phyloP scores from a whole-genome alignment of 768 basidiomycete genomes.

The Tulasnella sp. region DNA sequence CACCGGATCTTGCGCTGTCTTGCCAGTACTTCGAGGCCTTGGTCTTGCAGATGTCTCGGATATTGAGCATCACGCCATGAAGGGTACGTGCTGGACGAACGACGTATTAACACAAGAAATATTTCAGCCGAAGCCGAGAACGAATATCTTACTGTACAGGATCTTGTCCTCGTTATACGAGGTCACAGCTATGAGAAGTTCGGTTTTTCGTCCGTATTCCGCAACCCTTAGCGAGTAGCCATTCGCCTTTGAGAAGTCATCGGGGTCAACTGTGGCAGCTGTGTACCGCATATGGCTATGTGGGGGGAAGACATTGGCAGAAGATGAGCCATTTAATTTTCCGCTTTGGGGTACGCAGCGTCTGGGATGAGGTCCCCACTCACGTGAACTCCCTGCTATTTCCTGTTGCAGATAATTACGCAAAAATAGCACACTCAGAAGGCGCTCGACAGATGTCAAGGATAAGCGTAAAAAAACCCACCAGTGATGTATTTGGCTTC shows the following conservation, averaged over 20 bases:
- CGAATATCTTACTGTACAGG: constrained; percentile 58
- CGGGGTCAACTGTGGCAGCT: constrained; percentile 88
- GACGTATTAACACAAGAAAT: constrained; percentile 43
- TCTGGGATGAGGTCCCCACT: constrained; percentile 42
- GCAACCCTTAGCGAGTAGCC: constrained; percentile 87
- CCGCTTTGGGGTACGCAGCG: constrained; percentile 24
- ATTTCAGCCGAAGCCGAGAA: constrained; percentile 15
- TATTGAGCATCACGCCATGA: constrained; percentile 96
- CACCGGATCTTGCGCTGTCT: constrained; percentile 77
- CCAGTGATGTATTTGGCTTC: constrained; percentile 73
- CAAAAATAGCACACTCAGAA: neutral
- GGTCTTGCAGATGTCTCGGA: constrained; percentile 94
- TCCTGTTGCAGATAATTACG: constrained; percentile 39
- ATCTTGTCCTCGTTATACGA: constrained; percentile 93
- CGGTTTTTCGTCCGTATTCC: constrained; percentile 86
- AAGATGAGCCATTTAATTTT: constrained; percentile 4
- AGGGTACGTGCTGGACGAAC: constrained; percentile 59
- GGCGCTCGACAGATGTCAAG: neutral
- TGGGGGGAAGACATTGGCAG: constrained; percentile 45
- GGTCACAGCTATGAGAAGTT: constrained; percentile 91
- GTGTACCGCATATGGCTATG: constrained; percentile 84
- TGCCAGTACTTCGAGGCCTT: constrained; percentile 94
- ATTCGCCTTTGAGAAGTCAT: constrained; percentile 76
- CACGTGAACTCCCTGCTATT: constrained; percentile 91
- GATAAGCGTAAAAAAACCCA: constrained; percentile 34